Evolutionary conservation across 768 basidiomycete species (phyloP), one percentile per base, ranked within the genome.

Genomic region (Xanthoconium stramineum): DNA sequence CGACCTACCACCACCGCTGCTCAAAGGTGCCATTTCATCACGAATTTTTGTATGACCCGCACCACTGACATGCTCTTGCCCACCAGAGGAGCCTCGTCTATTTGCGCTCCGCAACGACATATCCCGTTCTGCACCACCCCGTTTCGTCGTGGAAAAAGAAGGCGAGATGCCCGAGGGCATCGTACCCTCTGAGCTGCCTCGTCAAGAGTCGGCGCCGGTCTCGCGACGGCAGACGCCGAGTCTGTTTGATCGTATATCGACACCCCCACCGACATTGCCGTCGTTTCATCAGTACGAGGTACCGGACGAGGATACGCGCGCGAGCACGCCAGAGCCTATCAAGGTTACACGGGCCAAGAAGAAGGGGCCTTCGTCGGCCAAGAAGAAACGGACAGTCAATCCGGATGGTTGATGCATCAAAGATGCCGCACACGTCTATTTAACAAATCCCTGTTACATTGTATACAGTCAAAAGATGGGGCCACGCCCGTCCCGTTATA

Each of bases 141-240:
- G 76, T 6, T 89, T 83, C 58, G 73, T 81, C 14, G 83, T 93
- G 56, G 91, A 94, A 57, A 81, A 80, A 63, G 80, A 84, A 1
- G 94, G 94, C 2, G 94, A 94, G 72, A 90, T 95, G 89, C 94
- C 94, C 5, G 80, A 80, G 46, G 81, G 83, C n/a, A 77, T 72
- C 45, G 53, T 61, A 24, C 24, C 4, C 39, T 15, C 55, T 28
- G 65, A 64, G 24, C 35, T 46, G 35, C 45, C 58, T 52, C 62
- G 61, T 58, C 65, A 57, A 52, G 51, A 67, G 42, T 65, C 65
- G 10, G 64, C 66, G 17, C 69, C 71, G 6, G 67, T 58, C 39
- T 61, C 70, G 52, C 71, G 58, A 44, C 62, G 58, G 32, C 58
- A 59, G 37, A 65, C 65, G 32, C 64, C 62, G 9, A 45, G 61